Base-by-base conservation (phyloP, 176 grass and related monocot species). In the sorghum (Sorghum bicolor) region DNA sequence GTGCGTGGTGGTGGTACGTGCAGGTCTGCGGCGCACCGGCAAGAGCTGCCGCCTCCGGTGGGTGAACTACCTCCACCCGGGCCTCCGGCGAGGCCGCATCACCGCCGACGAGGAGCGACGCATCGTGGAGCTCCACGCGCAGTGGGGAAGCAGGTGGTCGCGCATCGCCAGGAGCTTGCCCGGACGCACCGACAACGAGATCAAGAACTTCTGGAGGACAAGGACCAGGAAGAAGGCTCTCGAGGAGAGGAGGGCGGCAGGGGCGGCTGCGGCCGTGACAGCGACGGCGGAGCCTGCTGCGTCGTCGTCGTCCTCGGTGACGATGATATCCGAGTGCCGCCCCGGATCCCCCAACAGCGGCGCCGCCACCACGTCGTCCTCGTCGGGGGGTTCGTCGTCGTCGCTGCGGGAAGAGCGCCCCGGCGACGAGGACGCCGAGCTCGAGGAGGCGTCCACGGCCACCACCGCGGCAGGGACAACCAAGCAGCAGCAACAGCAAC, bases 141-240 rank as follows among this genome's bases (percentile, higher is more conserved):
- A 91, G 89, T 97, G 92, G 92, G 95, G 95, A 1, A 91, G 88
- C 40, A 74, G 95, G 48, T 98, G 96, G 96, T 95, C 96, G 2
- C 81, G 93, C 17, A 95, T 98, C 80, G 96, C 96, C 13, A 86
- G 91, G 41, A 93, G 79, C 80, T 77, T 98, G 3, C 96, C 93
- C 5, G 96, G 96, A 4, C 96, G 96, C 72, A 98, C 96, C 1
- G 96, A 98, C 87, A 98, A 98, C 67, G 96, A 98, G 93, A 98
- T 98, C 81, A 98, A 98, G 96, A 98, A 98, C 80, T 98, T 90
- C 89, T 98, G 93, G 96, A 88, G 96, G 85, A 98, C 96, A 2
- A 89, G 91, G 63, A 90, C 85, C 80, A 78, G 96, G 79, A 95
- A 95, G 93, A 87, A 87, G 71, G 95, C 92, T 2, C 92, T 95